Conservation (phyloP, 345 rosid genomes). For the Camelina hispida region DNA sequence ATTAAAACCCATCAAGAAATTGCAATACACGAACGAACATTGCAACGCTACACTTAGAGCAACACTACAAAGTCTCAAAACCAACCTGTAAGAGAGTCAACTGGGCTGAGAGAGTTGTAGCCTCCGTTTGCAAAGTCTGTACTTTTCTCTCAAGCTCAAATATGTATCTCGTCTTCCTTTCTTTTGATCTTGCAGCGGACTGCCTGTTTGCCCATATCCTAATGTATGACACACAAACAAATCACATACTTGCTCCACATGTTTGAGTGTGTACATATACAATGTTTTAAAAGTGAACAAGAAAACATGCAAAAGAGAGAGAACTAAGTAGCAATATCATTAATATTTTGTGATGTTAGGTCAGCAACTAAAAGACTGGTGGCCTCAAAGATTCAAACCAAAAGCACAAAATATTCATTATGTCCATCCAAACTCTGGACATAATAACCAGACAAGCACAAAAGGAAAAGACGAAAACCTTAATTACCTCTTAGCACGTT, state of each 20-base stretch:
- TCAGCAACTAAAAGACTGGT: neutral
- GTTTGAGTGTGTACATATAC: neutral
- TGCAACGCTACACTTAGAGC: neutral
- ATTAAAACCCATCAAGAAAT: neutral
- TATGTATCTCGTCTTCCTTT: conserved; percentile 93
- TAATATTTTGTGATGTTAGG: neutral
- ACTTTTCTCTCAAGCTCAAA: conserved; percentile 93
- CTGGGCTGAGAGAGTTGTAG: conserved; percentile 90
- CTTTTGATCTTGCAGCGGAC: conserved; percentile 97
- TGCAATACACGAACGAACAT: neutral
- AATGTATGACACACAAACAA: conserved; percentile 15
- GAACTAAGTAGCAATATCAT: neutral
- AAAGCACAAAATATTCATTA: neutral
- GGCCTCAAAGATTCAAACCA: neutral
- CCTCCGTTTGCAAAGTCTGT: conserved; percentile 87
- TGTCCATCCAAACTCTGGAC: conserved; percentile 1
- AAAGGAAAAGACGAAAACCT: neutral
- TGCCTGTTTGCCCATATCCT: conserved; percentile 99
- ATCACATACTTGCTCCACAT: conserved; percentile 3
- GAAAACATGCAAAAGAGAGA: neutral
- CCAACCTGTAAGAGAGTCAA: conserved; percentile 86
- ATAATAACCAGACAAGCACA: neutral
- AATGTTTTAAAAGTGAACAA: neutral
- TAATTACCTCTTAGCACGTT: conserved; percentile 90
- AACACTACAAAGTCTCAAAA: conserved; percentile 29